Conservation (phyloP, 1,139 yeast genomes). For the Hanseniaspora uvarum region DNA sequence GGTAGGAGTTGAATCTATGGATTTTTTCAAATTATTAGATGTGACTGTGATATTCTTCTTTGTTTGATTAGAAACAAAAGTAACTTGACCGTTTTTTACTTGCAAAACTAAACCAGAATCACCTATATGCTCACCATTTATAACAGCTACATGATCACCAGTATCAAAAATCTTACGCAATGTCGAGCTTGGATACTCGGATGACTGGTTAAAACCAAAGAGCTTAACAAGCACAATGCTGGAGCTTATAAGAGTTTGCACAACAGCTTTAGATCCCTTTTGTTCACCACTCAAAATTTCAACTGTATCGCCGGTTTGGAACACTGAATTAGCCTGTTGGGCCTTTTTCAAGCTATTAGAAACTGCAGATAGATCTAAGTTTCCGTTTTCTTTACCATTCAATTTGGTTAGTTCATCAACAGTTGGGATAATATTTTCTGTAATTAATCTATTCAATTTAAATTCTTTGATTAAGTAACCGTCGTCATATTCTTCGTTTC, state of each 20-base stretch:
- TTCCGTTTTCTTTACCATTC: constrained; percentile 54
- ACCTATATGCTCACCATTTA: constrained; percentile 82
- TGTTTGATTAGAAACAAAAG: constrained; percentile 80
- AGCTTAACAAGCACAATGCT: constrained; percentile 37
- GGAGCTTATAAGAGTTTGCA: constrained; percentile 44
- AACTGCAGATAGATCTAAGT: constrained; percentile 72
- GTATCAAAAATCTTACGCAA: constrained; percentile 75
- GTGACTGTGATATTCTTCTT: constrained; percentile 82
- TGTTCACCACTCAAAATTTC: constrained; percentile 91
- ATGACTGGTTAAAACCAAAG: constrained; percentile 39
- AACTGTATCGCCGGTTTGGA: constrained; percentile 91
- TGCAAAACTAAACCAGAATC: constrained; percentile 91
- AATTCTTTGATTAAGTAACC: constrained; percentile 83
- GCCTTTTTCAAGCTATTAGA: constrained; percentile 72
- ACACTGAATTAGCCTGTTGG: constrained; percentile 45
- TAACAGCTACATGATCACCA: constrained; percentile 93
- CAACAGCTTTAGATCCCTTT: constrained; percentile 76
- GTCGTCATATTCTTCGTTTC: constrained; percentile 78
- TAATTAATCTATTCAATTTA: constrained; percentile 68
- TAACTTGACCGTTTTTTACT: constrained; percentile 73
- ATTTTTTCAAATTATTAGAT: constrained; percentile 74
- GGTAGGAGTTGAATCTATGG: constrained; percentile 59
- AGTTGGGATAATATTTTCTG: constrained; percentile 76
- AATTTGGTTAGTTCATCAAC: constrained; percentile 82
- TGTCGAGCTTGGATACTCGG: constrained; percentile 69